phyloP scores from a whole-genome alignment of 2,329 filamentous ascomycete genomes.

The Colletotrichum zoysiae region DNA sequence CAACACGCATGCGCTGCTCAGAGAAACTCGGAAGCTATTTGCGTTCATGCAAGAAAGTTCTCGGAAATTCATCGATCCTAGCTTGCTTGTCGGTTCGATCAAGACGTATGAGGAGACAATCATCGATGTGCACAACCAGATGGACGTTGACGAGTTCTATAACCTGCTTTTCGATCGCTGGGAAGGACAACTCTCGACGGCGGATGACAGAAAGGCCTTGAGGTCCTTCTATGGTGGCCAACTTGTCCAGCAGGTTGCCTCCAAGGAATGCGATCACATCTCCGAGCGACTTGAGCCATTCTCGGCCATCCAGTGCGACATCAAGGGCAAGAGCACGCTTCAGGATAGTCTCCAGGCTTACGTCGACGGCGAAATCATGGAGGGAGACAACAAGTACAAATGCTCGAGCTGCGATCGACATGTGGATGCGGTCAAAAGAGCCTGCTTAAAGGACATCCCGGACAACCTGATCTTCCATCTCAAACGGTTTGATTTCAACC shows the following conservation, averaged over 20 bases:
- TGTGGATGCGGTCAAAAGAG: conserved; percentile 93
- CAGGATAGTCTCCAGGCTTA: conserved; percentile 94
- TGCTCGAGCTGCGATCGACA: conserved; percentile 90
- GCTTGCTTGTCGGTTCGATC: conserved; percentile 79
- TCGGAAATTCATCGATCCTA: conserved; percentile 79
- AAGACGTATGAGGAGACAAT: conserved; percentile 84
- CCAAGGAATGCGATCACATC: conserved; percentile 92
- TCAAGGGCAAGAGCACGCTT: conserved; percentile 88
- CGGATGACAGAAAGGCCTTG: conserved; percentile 78
- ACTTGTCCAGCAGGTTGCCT: conserved; percentile 94
- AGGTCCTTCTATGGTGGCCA: conserved; percentile 91
- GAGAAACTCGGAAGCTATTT: conserved; percentile 85
- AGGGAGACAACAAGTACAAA: conserved; percentile 98
- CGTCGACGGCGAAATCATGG: conserved; percentile 95
- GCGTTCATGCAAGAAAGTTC: conserved; percentile 87
- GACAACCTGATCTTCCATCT: conserved; percentile 96
- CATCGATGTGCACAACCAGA: conserved; percentile 91
- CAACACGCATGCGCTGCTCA: conserved; percentile 75
- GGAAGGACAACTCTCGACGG: conserved; percentile 81
- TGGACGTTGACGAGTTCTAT: conserved; percentile 99
- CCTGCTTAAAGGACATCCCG: conserved; percentile 91
- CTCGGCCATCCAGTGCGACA: conserved; percentile 94
- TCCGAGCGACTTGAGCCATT: conserved; percentile 92
- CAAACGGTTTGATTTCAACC: conserved; percentile 87
- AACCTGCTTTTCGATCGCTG: conserved; percentile 92